These are phyloP conservation scores for Cymbopogon citratus DNA, from an alignment of 176 grass and related monocot genomes.

Conservation along the genomic window DNA sequence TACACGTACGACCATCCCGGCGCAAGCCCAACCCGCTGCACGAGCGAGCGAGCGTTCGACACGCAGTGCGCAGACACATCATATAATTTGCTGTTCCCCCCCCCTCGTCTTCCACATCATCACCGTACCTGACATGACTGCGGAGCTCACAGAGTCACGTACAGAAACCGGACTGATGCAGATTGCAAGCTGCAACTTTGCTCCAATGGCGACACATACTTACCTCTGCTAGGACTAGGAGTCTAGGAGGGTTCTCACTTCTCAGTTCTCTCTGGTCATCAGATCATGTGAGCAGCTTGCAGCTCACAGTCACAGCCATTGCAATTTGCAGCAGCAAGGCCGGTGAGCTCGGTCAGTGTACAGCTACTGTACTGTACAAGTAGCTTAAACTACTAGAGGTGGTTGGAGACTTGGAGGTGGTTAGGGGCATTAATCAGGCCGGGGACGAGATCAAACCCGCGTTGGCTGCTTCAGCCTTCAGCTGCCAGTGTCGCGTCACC, in stretches of 20 bases:
- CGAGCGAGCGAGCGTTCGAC: too few relatives aligned
- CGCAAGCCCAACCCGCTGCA: too few relatives aligned
- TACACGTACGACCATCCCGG: too few relatives aligned
- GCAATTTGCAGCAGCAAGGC: not conserved
- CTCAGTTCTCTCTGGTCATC: too few relatives aligned
- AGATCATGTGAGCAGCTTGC: not conserved
- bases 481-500: not conserved
- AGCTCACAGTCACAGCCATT: not conserved
- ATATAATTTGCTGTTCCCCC: not conserved
- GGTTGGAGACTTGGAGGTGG: slow-evolving; percentile 9
- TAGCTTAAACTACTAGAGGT: not conserved
- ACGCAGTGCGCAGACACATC: too few relatives aligned
- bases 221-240: too few relatives aligned
- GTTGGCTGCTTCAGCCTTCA: not conserved
- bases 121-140: not conserved
- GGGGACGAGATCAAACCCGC: not conserved
- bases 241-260: too few relatives aligned
- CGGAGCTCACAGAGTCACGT: not conserved
- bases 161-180: not conserved
- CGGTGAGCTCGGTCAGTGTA: too few relatives aligned
- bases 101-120: not conserved
- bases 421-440: not conserved
- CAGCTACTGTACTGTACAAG: not conserved
- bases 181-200: not conserved
- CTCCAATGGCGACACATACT: not conserved